Evolutionary conservation across 2,329 filamentous ascomycete species (phyloP), one percentile per base, ranked within the genome.

Genomic region (Microdochium nivale): DNA sequence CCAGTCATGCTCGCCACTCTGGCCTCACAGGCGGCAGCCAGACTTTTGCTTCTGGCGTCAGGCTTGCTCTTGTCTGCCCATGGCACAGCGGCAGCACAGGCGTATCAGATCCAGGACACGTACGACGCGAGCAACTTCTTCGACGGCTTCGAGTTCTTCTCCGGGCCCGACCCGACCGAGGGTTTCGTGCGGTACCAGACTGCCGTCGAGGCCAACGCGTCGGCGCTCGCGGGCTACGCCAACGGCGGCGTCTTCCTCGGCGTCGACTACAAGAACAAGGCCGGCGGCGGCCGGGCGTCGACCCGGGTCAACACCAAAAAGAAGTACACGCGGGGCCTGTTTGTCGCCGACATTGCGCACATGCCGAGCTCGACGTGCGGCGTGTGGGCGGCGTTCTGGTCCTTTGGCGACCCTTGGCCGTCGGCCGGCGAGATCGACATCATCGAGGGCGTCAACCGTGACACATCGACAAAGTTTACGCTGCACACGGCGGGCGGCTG

Each of bases 351-450:
- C 62, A 79, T 90, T 53, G 75, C 73, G 10, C 87, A 91, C 65
- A 90, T 90, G 82, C 88, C 88, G n/a, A 77, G 76, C 21, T 80
- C 80, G 43, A 71, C 75, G 54, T 90, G 87, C 61, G 87, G 87
- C 32, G 78, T 81, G 14, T 92, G 88, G 88, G 87, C 87, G 1
- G 87, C 87, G 14, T 86, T 86, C 65, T 87, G 79, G 79, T 75
- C 72, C 49, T 76, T 88, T 32, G 87, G 86, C 16, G 72, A 76
- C n/a, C 68, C 78, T 61, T 91, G 88, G 88, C 88, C 88, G 1
- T 65, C 65, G 43, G 72, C 74, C 8, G 87, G 87, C 47, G 88
- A 91, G 69, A 87, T 92, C 60, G 88, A 92, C 65, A 86, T 91
- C 60, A 81, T 91, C 59, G 88, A 91, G 70, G 87, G 86, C 35